Base-by-base conservation (phyloP, 129 eudicot genomes). In the Flaveria brownii region DNA sequence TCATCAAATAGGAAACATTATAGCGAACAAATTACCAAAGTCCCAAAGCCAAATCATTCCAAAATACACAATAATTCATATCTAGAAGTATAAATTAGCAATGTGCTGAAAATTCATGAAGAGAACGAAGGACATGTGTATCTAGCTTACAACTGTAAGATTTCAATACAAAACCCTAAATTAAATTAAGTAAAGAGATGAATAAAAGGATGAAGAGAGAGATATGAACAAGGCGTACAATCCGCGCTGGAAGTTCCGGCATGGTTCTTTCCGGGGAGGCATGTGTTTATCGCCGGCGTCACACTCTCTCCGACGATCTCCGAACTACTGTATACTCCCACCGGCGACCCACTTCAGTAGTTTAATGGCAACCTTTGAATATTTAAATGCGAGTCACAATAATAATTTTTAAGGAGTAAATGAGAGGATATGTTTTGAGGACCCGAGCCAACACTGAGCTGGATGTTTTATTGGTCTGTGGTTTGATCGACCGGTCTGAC, bases 191-290 rank as follows among this genome's bases (percentile, higher is more conserved):
- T 30, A 30, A 30, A 16, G 14, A 6, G 25, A 64, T 36, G 22
- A 65, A 62, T 16, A 51, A 49, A 43, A 41, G 25, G 23, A 63
- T 33, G 10, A n/a, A 74, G 45, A 56, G 43, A 45, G 39, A 64
- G 41, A 47, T 49, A 46, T 17, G 36, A 62, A n/a, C 25, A 52
- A 1, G 68, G 61, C 72, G 68, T 77, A 90, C 98, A 80, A 84
- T 63, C 98, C 98, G 68, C 94, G 93, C 80, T 85, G 91, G 83
- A 92, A 92, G 78, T 92, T 86, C 80, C 98, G 82, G 82, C 98
- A 92, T 20, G 76, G 82, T 77, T 87, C 91, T 82, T 80, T 91
- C 52, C 69, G 90, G 25, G 91, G 90, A 82, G 94, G 88, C 96
- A 87, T 87, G 65, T 36, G 30, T 22, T 47, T 36, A 39, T 52